Evolutionary conservation across 495 filamentous ascomycete species (phyloP).

Genomic region (Lepraria neglecta): DNA sequence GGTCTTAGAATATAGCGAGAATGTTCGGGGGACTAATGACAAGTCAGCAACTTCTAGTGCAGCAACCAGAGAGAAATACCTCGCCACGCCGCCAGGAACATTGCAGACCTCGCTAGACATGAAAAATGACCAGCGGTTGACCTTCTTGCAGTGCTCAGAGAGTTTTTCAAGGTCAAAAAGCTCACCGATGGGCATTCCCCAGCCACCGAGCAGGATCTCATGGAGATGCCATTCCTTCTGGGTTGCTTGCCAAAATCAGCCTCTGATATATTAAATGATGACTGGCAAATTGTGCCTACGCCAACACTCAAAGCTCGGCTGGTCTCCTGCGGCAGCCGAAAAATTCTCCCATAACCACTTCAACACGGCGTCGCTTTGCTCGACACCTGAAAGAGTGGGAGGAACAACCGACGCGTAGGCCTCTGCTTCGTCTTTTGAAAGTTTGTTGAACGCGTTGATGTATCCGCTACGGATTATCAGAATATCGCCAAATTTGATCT

Average conservation of each 20-base stretch:
- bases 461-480: conserved; percentile 48
- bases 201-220: conserved; percentile 43
- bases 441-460: conserved; percentile 34
- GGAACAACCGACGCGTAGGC: conserved; percentile 31
- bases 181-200: conserved; percentile 47
- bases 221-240: conserved; percentile 33
- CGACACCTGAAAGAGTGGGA: conserved; percentile 44
- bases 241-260: conserved; percentile 16
- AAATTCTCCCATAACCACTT: conserved; percentile 38
- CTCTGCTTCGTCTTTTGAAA: conserved; percentile 32
- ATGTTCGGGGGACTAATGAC: conserved; percentile 40
- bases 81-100: conserved; percentile 44
- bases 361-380: conserved; percentile 42
- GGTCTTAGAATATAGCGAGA: conserved; percentile 36
- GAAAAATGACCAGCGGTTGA: conserved; percentile 42
- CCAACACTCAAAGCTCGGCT: conserved; percentile 23
- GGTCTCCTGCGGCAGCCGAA: conserved; percentile 32
- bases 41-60: conserved; percentile 10
- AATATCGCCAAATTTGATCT: conserved; percentile 49
- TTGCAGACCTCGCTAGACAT: conserved; percentile 43
- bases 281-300: conserved; percentile 7
- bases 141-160: conserved; percentile 31
- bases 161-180: conserved; percentile 44
- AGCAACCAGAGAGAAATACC: conserved; percentile 3
- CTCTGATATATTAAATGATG: no score